phyloP scores from a whole-genome alignment of 768 basidiomycete genomes.

The Tylopilus balloui region DNA sequence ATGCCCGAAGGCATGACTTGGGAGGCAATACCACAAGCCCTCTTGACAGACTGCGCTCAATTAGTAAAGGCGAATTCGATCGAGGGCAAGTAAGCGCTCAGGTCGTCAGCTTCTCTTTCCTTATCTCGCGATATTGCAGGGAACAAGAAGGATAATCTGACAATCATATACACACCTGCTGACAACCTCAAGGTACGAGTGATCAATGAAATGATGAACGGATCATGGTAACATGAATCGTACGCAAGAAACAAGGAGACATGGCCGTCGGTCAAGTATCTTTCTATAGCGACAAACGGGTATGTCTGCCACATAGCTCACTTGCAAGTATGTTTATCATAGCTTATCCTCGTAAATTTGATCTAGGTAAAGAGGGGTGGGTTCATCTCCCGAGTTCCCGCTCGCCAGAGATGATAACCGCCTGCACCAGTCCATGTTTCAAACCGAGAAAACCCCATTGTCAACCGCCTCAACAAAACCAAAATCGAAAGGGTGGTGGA shows the following conservation, averaged over 20 bases:
- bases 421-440: constrained; percentile 58
- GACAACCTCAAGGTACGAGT: constrained; percentile 79
- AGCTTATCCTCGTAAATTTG: not conserved
- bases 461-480: constrained; percentile 93
- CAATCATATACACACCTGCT: constrained; percentile 91
- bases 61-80: constrained; percentile 98
- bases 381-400: not conserved
- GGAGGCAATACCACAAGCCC: constrained; percentile 78
- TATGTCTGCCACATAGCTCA: too few relatives aligned
- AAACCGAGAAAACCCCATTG: constrained; percentile 81
- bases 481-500: constrained; percentile 81
- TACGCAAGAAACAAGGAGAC: constrained; percentile 85
- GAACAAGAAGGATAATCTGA: constrained; percentile 92
- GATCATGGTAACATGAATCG: not conserved
- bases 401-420: not conserved
- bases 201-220: not conserved
- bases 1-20: constrained; percentile 78
- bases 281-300: constrained; percentile 87
- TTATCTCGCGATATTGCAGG: constrained; percentile 43
- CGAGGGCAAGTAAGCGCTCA: constrained; percentile 50
- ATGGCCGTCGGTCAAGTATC: constrained; percentile 97
- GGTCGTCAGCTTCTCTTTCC: not conserved
- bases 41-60: constrained; percentile 86
- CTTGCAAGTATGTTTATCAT: constrained; percentile 48
- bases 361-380: constrained; percentile 77